A percentile compares a stretch with the other conserved stretches of the same genome.
phyloP scores from a whole-genome alignment of 768 basidiomycete genomes.

The Rubroboletus pulcherrimus region DNA sequence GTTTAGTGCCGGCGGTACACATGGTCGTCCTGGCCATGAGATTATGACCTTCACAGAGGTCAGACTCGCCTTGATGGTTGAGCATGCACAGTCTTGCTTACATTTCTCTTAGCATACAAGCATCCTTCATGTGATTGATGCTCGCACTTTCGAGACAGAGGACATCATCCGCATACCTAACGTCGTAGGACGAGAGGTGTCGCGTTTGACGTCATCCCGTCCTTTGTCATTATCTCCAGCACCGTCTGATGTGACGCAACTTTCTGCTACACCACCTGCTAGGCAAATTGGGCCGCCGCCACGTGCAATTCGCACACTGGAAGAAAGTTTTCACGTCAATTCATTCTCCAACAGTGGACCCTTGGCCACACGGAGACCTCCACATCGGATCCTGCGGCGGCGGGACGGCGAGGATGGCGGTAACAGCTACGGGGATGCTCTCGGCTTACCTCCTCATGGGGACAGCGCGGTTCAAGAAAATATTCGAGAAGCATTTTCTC shows the following conservation, averaged over 20 bases:
- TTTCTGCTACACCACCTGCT: slow-evolving; percentile 8
- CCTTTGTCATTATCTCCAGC: slow-evolving; percentile 9
- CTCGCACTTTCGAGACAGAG: slow-evolving; percentile 78
- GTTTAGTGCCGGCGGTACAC: slow-evolving; percentile 62
- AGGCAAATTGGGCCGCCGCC: slow-evolving; percentile 23
- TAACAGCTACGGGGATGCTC: slow-evolving; percentile 42
- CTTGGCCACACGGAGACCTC: slow-evolving; percentile 18
- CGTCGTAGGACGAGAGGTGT: slow-evolving; percentile 21
- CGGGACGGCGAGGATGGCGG: slow-evolving; percentile 30
- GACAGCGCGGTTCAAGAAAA: slow-evolving; percentile 54
- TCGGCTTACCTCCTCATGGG: slow-evolving; percentile 54
- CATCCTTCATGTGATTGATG: slow-evolving; percentile 80
- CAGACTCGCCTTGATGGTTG: slow-evolving; percentile 15
- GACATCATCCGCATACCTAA: slow-evolving; percentile 61
- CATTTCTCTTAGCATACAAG: slow-evolving; percentile 62
- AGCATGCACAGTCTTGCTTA: slow-evolving; percentile 5
- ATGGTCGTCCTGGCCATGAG: slow-evolving; percentile 54
- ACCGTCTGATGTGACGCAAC: slow-evolving; percentile 8
- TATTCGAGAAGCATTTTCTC: slow-evolving; percentile 51
- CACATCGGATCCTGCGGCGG: slow-evolving; percentile 19
- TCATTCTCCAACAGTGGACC: slow-evolving; percentile 10
- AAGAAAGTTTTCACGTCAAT: slow-evolving; percentile 51
- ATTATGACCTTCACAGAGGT: slow-evolving; percentile 91
- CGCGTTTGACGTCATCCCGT: slow-evolving; percentile 12
- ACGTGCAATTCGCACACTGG: slow-evolving; percentile 46